These are phyloP conservation scores for Cercophora samala DNA, from an alignment of 495 filamentous ascomycete species.

Conservation along the genomic window DNA sequence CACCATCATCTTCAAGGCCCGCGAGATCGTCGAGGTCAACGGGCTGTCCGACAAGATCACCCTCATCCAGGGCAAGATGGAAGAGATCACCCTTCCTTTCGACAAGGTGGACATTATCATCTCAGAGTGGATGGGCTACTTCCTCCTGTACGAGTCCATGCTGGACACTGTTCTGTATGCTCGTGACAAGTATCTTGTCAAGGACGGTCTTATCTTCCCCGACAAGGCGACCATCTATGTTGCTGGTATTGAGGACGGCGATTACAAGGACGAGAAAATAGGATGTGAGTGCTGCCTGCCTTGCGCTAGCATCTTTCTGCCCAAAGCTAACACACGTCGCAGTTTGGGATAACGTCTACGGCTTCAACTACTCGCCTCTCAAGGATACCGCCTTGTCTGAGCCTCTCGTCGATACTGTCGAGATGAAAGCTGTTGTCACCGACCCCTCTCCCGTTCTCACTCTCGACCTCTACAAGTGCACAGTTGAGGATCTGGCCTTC, in stretches of 20 bases:
- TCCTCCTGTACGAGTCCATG: slow-evolving; percentile 91
- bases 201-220: slow-evolving; percentile 81
- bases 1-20: slow-evolving; percentile 83
- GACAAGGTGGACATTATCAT: slow-evolving; percentile 90
- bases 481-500: slow-evolving; percentile 63
- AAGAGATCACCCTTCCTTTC: slow-evolving; percentile 78
- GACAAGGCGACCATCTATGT: slow-evolving; percentile 84
- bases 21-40: slow-evolving; percentile 80
- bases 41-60: slow-evolving; percentile 76
- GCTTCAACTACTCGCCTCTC: slow-evolving; percentile 71
- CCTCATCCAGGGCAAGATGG: slow-evolving; percentile 81
- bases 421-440: slow-evolving; percentile 71
- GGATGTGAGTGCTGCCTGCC: slow-evolving; percentile 46
- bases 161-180: slow-evolving; percentile 89
- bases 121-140: slow-evolving; percentile 98
- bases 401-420: slow-evolving; percentile 68
- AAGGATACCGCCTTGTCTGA: slow-evolving; percentile 68
- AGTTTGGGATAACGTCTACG: slow-evolving; percentile 83
- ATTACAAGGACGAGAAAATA: slow-evolving; percentile 74
- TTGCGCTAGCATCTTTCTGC: not conserved
- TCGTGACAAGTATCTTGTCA: slow-evolving; percentile 73
- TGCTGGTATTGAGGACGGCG: slow-evolving; percentile 80
- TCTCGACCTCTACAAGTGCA: slow-evolving; percentile 70
- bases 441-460: slow-evolving; percentile 64
- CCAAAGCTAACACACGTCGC: slow-evolving; percentile 25